Percentiles rank a stretch among this genome's conserved stretches.
phyloP scores from a whole-genome alignment of 768 basidiomycete genomes.

The Hypholoma sublateritium region DNA sequence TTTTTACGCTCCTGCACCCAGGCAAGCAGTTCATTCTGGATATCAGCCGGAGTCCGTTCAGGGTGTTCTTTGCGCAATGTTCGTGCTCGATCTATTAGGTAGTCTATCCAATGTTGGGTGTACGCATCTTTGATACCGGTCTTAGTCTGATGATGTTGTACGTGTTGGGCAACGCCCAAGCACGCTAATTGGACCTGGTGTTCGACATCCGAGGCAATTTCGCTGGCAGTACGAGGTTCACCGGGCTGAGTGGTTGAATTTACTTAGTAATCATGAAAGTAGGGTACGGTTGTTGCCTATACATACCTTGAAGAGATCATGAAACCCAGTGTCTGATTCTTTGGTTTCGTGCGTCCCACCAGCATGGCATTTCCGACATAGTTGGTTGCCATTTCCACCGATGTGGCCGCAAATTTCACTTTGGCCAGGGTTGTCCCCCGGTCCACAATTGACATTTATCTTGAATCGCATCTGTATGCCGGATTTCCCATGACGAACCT shows the following conservation, averaged over 20 bases:
- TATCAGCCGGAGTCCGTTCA: conserved; percentile 10
- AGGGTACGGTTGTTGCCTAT: too few species aligned
- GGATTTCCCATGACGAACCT: conserved; percentile 25
- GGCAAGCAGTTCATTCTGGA: conserved; percentile 23
- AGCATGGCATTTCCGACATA: conserved; percentile 37
- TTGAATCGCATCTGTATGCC: conserved; percentile 23
- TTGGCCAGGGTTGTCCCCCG: conserved; percentile 40
- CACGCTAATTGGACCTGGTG: conserved; percentile 31
- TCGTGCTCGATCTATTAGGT: conserved; percentile 22
- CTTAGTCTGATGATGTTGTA: conserved; percentile 27
- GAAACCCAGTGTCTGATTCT: conserved; percentile 31
- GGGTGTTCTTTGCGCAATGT: conserved; percentile 19
- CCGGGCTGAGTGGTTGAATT: conserved; percentile 18
- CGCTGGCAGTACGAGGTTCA: conserved; percentile 14
- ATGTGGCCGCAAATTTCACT: conserved; percentile 37
- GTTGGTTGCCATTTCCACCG: conserved; percentile 36
- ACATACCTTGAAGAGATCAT: conserved; percentile 30
- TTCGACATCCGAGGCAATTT: conserved; percentile 22
- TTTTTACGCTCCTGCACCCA: conserved; percentile 25
- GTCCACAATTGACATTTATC: conserved; percentile 25
- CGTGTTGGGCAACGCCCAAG: conserved; percentile 24
- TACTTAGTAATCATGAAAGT: neutral
- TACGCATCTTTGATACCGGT: conserved; percentile 39
- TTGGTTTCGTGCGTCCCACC: conserved; percentile 34
- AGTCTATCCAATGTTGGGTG: conserved; percentile 37